Evolutionary conservation across 768 basidiomycete genomes (phyloP).

Genomic region (Mycena olivaceomarginata): DNA sequence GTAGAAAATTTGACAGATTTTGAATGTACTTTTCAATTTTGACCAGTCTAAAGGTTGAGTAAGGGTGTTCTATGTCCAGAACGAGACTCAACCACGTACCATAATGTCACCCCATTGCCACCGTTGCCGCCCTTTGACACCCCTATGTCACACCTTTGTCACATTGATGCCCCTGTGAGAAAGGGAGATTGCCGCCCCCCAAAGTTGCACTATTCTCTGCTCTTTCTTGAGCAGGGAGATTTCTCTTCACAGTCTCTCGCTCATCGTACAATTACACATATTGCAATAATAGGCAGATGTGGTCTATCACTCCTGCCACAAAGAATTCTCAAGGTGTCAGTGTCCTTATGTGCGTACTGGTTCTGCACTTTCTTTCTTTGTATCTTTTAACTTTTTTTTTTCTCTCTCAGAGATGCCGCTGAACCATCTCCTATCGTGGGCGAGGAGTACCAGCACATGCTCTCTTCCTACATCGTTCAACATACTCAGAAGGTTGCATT

Average conservation of each 20-base stretch:
- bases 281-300: background rate
- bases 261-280: background rate
- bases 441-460: background rate
- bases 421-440: background rate
- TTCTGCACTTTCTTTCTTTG: too few species aligned
- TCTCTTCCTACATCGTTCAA: background rate
- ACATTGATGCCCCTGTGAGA: background rate
- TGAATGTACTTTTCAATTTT: too few species aligned
- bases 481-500: background rate
- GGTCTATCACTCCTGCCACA: background rate
- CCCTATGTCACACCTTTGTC: slow-evolving; percentile 4
- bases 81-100: too few species aligned
- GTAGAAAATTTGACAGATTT: too few species aligned
- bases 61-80: too few species aligned
- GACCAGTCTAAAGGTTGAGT: too few species aligned
- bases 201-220: too few species aligned
- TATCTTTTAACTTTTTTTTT: background rate
- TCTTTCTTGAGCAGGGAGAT: too few species aligned
- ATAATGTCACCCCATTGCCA: too few species aligned
- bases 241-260: background rate
- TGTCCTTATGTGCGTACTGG: too few species aligned
- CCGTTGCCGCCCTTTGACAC: background rate
- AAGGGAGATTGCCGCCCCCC: background rate
- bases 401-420: background rate
- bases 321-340: background rate